Evolutionary conservation across 2,329 filamentous ascomycete species (phyloP), one percentile per base, ranked within the genome.

Genomic region (Aureobasidium pullulans): DNA sequence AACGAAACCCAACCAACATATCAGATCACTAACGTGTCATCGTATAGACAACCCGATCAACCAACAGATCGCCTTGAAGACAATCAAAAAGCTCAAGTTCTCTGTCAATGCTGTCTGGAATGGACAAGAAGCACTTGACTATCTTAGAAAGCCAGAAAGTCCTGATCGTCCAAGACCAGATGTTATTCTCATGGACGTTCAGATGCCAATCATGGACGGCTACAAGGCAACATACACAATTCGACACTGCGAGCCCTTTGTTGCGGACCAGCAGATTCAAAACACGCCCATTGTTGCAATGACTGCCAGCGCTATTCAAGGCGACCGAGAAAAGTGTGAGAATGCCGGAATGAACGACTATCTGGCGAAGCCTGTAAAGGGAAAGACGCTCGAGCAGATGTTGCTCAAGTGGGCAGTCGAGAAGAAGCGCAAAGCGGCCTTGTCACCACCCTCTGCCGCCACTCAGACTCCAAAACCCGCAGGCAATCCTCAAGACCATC

Each of bases 261-360:
- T 80, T 42, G 67, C 75, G 2, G 79, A 81, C 56, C 76, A 84
- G 1, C 71, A 73, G 16, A 70, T 82, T 4, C 77, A 79, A 58
- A 77, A 84, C 44, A 84, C 89, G 5, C 87, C 87, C 0, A 89
- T 91, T 53, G 84, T 91, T 39, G 88, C 88, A n/a, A 89, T 91
- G 86, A 91, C 88, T 0, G 88, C 87, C 4, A 88, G 84, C 4
- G 88, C 88, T 0, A 90, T 90, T 42, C 86, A 89, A 68, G 88
- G 88, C 4, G 88, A 91, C 66, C 78, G 81, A 50, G 87, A 90
- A 68, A 90, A 89, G 68, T 90, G 87, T 68, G 81, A 82, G 61
- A 80, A 79, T 62, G 85, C 86, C 8, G 88, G 88, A 34, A 90
- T 90, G 88, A 87, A 90, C 64, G 86, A 89, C 67, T 73, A 89